These are phyloP conservation scores for Fusarium pseudocircinatum DNA, from an alignment of 2,329 filamentous ascomycete genomes.

Conservation along the genomic window DNA sequence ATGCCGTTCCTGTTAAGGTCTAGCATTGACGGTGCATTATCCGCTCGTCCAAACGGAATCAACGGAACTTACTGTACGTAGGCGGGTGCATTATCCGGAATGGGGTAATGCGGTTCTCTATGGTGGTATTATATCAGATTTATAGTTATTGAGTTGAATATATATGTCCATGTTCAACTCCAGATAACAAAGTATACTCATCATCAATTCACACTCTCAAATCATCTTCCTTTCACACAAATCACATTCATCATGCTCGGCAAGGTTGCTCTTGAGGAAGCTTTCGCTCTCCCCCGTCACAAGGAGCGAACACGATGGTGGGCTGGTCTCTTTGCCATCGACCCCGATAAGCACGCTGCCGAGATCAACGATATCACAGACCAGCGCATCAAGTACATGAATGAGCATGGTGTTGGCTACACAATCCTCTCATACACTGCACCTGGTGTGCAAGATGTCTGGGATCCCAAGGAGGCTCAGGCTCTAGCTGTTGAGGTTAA, in stretches of 20 bases:
- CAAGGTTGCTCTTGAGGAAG: conserved; percentile 71
- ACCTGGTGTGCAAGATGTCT: conserved; percentile 59
- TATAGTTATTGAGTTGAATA: not conserved
- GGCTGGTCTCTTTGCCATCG: conserved; percentile 67
- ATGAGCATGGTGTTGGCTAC: conserved; percentile 59
- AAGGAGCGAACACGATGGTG: conserved; percentile 69
- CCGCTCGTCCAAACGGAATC: conserved; percentile 14
- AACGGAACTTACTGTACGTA: not conserved
- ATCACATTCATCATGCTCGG: conserved; percentile 58
- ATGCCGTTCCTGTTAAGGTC: not conserved
- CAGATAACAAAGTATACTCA: not conserved
- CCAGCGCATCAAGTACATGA: conserved; percentile 54
- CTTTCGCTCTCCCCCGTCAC: conserved; percentile 68
- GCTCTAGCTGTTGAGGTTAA: conserved; percentile 55
- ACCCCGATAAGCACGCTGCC: conserved; percentile 65
- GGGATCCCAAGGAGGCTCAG: conserved; percentile 53
- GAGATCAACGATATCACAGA: conserved; percentile 60
- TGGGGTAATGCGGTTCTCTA: not conserved
- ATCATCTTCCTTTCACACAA: not conserved
- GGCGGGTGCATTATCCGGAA: conserved; percentile 22
- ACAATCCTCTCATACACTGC: conserved; percentile 60
- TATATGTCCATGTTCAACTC: conserved; percentile 1
- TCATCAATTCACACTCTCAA: not conserved
- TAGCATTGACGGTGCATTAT: conserved; percentile 14
- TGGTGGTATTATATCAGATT: not conserved